Percentiles rank a stretch among this genome's conserved stretches.
These are phyloP conservation scores for Petrea volubilis DNA, from an alignment of 257 asterid species.

Conservation along the genomic window DNA sequence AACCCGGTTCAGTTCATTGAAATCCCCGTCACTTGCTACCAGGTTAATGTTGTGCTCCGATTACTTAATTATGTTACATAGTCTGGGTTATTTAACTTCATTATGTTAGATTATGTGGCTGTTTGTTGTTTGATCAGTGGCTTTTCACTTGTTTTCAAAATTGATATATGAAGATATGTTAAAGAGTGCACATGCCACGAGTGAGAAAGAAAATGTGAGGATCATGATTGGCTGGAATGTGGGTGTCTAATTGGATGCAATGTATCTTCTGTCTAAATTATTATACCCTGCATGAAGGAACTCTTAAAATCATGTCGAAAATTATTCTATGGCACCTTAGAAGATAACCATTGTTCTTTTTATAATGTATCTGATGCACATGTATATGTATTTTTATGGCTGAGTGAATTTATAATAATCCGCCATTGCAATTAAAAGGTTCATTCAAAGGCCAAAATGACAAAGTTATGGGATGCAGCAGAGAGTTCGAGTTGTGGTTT, in stretches of 20 bases:
- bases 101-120: neutral
- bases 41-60: conserved; percentile 39
- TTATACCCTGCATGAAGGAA: neutral
- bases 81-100: neutral
- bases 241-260: neutral
- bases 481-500: neutral
- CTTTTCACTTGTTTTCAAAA: neutral
- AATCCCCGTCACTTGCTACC: conserved; percentile 93
- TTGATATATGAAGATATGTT: conserved; percentile 5
- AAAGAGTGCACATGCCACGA: neutral
- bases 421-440: neutral
- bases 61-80: neutral
- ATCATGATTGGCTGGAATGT: neutral
- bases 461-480: neutral
- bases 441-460: conserved; percentile 2
- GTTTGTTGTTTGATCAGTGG: neutral
- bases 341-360: neutral
- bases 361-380: neutral
- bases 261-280: neutral
- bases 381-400: neutral
- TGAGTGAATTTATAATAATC: neutral
- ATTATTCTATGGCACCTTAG: neutral
- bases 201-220: neutral
- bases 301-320: neutral
- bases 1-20: conserved; percentile 48